These are phyloP conservation scores for Nannizziopsis barbatae DNA, from an alignment of 2,329 filamentous ascomycete species.

Conservation along the genomic window DNA sequence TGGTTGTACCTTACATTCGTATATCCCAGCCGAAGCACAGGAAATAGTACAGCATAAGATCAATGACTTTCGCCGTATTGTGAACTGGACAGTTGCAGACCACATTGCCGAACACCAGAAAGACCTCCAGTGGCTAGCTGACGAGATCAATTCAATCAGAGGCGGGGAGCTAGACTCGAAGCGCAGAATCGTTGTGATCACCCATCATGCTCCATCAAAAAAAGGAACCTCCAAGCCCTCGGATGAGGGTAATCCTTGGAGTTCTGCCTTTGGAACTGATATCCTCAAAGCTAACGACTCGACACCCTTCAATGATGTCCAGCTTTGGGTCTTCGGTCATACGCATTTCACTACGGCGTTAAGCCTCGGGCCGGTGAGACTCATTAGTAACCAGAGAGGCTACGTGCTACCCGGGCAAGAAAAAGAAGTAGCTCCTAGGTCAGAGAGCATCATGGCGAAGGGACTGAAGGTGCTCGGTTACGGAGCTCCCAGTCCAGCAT, in stretches of 20 bases:
- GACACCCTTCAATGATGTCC: conserved; percentile 7
- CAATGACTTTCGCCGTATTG: conserved; percentile 44
- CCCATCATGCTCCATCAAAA: conserved; percentile 45
- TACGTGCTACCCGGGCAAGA: conserved; percentile 26
- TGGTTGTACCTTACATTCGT: conserved; percentile 47
- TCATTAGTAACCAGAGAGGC: conserved; percentile 38
- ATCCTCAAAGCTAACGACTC: conserved; percentile 3
- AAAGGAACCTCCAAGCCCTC: conserved; percentile 39
- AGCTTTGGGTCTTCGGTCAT: conserved; percentile 38
- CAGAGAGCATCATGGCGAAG: too few species aligned
- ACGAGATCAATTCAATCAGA: conserved; percentile 23
- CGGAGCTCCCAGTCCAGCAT: too few species aligned
- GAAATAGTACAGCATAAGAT: conserved; percentile 35
- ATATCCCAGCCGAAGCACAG: conserved; percentile 32
- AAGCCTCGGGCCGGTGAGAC: conserved; percentile 23
- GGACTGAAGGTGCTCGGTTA: too few species aligned
- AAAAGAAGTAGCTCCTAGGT: conserved; percentile 7
- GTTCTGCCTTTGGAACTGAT: conserved; percentile 34
- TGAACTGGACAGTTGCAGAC: conserved; percentile 38
- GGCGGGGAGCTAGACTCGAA: not conserved
- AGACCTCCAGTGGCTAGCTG: conserved; percentile 42
- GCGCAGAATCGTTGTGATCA: conserved; percentile 37
- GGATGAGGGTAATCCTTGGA: conserved; percentile 38
- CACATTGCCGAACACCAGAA: conserved; percentile 39
- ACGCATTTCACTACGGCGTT: conserved; percentile 38